These are phyloP conservation scores for Tetradesmus obliquus DNA, from an alignment of 139 green algal genomes.

Conservation along the genomic window DNA sequence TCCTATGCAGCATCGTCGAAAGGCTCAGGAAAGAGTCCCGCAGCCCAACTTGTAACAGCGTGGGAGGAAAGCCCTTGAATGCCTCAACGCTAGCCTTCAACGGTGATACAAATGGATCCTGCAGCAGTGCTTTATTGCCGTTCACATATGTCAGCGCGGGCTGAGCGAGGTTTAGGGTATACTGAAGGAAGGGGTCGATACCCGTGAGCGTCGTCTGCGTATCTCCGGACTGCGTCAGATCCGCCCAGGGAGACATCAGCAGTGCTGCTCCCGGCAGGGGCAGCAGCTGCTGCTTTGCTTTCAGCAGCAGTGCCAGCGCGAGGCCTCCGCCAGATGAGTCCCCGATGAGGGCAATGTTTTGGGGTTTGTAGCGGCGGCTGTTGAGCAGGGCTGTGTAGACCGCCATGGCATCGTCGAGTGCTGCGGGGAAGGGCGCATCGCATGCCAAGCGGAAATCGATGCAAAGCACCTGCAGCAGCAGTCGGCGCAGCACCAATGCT, in stretches of 20 bases:
- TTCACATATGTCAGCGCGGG: slow-evolving; percentile 3
- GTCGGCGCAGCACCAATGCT: too few species aligned
- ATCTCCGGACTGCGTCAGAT: background rate
- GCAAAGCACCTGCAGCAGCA: background rate
- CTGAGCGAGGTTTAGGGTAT: background rate
- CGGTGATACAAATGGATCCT: slow-evolving; percentile 24
- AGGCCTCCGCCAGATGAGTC: slow-evolving; percentile 43
- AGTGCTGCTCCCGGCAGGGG: background rate
- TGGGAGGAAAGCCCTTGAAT: background rate
- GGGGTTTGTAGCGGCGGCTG: background rate
- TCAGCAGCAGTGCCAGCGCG: background rate
- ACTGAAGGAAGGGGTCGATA: slow-evolving; percentile 6
- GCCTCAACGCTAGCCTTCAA: background rate
- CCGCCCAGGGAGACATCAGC: slow-evolving; percentile 22
- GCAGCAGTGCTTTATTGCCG: background rate
- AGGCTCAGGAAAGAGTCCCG: slow-evolving; percentile 8
- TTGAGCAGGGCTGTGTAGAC: slow-evolving; percentile 29
- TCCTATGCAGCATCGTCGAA: slow-evolving; percentile 6
- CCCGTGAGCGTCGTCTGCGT: background rate
- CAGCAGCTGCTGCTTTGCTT: background rate
- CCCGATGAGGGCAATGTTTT: slow-evolving; percentile 21
- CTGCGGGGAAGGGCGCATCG: slow-evolving; percentile 25
- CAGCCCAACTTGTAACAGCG: slow-evolving; percentile 12
- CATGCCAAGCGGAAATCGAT: slow-evolving; percentile 32
- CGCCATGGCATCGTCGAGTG: slow-evolving; percentile 9